Conservation (phyloP, 1,284 basidiomycete species). For the Cutaneotrichosporon sp. region DNA sequence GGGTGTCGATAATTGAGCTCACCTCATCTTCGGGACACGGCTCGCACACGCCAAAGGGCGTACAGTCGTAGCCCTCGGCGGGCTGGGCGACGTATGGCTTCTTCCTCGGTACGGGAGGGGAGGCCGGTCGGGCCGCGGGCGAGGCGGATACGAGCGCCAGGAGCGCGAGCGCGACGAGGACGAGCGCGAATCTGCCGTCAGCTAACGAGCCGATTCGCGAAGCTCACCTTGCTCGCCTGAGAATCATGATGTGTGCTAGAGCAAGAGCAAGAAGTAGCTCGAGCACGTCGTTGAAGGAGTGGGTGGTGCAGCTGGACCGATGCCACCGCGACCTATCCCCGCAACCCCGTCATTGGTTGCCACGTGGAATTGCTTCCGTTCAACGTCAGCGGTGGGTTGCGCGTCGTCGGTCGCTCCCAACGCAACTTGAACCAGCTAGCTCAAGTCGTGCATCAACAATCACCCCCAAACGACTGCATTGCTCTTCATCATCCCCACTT, state of each 20-base stretch:
- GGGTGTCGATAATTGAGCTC: too few species aligned
- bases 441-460: constrained; percentile 8
- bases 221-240: constrained; percentile 18
- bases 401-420: constrained; percentile 7
- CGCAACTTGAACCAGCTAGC: neutral
- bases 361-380: constrained; percentile 9
- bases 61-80: constrained; percentile 58
- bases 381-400: constrained; percentile 12
- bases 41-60: constrained; percentile 76
- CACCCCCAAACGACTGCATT: neutral
- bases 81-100: constrained; percentile 39
- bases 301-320: neutral
- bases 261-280: neutral
- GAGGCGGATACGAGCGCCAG: neutral
- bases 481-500: constrained; percentile 8
- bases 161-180: constrained; percentile 28
- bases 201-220: neutral
- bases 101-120: constrained; percentile 10
- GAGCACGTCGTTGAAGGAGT: neutral
- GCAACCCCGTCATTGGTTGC: constrained; percentile 6
- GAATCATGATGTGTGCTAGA: constrained; percentile 8
- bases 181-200: constrained; percentile 16
- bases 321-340: constrained; percentile 17
- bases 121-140: neutral
- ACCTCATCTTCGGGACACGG: constrained; percentile 78